A percentile compares a stretch with the other conserved stretches of the same genome.
phyloP scores from a whole-genome alignment of 164 flowering plant species.

The Sextonia rubra region DNA sequence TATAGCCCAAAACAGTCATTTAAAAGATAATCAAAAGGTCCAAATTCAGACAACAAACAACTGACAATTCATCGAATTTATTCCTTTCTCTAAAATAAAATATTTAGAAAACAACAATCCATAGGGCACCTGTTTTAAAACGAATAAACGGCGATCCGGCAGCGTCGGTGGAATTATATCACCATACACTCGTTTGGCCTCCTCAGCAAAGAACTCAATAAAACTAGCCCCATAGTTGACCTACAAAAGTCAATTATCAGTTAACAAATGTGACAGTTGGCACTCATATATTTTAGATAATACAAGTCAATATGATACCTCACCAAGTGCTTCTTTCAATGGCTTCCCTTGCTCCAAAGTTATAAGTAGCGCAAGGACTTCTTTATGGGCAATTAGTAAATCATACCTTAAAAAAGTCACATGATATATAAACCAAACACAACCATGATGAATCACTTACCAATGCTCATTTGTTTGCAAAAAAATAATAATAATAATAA shows the following conservation, averaged over 20 bases:
- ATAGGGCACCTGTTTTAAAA: slow-evolving; percentile 72
- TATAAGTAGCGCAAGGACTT: slow-evolving; percentile 88
- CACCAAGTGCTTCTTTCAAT: slow-evolving; percentile 86
- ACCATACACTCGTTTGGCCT: slow-evolving; percentile 94
- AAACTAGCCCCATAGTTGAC: slow-evolving; percentile 80
- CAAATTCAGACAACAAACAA: neutral
- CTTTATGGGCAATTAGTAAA: slow-evolving; percentile 72
- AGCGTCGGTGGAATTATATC: slow-evolving; percentile 86
- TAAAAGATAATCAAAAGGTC: neutral
- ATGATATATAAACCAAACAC: neutral
- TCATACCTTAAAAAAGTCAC: slow-evolving; percentile 60
- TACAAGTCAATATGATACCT: slow-evolving; percentile 46
- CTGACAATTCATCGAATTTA: neutral
- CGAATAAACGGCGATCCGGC: slow-evolving; percentile 82
- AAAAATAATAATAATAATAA: neutral
- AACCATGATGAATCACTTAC: neutral
- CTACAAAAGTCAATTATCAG: slow-evolving; percentile 29
- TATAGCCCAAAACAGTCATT: too few relatives aligned
- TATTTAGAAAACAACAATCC: neutral
- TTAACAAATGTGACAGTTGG: slow-evolving; percentile 1
- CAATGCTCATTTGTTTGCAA: neutral
- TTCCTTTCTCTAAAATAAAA: neutral
- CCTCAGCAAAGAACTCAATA: slow-evolving; percentile 91
- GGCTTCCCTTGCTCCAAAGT: slow-evolving; percentile 99
- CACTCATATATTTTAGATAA: neutral